Base-by-base conservation (phyloP, 1,139 yeast species). In the Candida albicans region DNA sequence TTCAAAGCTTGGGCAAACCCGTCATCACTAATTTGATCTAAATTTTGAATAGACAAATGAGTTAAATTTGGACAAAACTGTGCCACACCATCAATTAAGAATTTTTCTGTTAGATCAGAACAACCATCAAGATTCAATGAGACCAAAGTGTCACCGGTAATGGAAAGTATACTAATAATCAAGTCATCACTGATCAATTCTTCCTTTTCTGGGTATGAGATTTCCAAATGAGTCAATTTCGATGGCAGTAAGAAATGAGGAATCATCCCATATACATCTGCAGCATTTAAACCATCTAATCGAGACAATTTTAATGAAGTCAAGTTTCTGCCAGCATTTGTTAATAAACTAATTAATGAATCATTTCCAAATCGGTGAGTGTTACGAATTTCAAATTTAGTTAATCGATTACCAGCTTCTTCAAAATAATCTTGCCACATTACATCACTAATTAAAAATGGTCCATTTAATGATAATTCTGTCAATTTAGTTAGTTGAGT, bases 361-460 rank as follows among this genome's bases (percentile, higher is more conserved):
- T 80, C 84, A 49, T 84, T 79, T 12, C 82, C 77, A 52, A 93
- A 84, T 46, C 98, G 70, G 59, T 93, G 96, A 1, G 97, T 91
- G 56, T 89, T 88, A 35, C 83, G 72, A 12, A 93, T 62, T 52
- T 84, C 85, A 52, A 93, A 80, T 47, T 54, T 58, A 2, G 54
- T 46, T 33, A 73, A 52, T 11, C 54, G 55, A 8, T 58, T 45
- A 1, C 64, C 64, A 14, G 73, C 67, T 38, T 62, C 67, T 41
- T 75, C 76, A 55, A 93, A 87, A 52, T 83, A 89, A 11, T 71
- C 75, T 52, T 79, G 79, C 99, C 99, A 93, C 45, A 82, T 73
- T 0, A 64, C 64, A 52, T 85, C 87, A 55, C 85, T 83, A 37
- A 93, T 82, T 51, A 93, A 68, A 57, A 93, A 93, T 0, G 98